Evolutionary conservation across 2,329 filamentous ascomycete species (phyloP).

Genomic region (Aureobasidium pullulans): DNA sequence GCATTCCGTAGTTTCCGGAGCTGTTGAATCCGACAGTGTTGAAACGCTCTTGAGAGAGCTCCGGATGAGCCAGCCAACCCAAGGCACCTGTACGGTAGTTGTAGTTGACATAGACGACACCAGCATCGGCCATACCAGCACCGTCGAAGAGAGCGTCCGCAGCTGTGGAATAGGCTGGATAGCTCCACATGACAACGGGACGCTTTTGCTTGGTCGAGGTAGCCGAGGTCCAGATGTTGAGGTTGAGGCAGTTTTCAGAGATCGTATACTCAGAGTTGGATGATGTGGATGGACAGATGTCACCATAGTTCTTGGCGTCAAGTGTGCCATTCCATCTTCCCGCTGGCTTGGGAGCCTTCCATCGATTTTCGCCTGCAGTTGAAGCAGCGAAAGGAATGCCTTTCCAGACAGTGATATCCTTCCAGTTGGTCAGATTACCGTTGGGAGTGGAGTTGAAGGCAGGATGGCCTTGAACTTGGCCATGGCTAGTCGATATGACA

Average conservation of each 20-base stretch:
- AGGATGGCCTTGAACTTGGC: neutral
- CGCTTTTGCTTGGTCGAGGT: neutral
- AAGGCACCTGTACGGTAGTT: constrained; percentile 21
- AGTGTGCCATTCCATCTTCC: neutral
- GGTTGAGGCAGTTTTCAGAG: constrained; percentile 39
- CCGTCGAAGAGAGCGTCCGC: neutral
- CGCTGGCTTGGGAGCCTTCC: neutral
- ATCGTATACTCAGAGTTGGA: neutral
- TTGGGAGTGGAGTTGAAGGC: neutral
- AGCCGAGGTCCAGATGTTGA: constrained; percentile 37
- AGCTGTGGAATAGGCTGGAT: neutral
- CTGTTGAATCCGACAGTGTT: constrained; percentile 17
- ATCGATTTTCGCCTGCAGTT: neutral
- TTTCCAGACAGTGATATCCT: neutral
- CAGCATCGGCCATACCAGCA: constrained; percentile 1
- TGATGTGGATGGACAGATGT: neutral
- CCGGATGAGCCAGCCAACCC: constrained; percentile 19
- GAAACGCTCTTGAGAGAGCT: constrained; percentile 19
- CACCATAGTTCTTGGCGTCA: neutral
- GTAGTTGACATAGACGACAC: constrained; percentile 17
- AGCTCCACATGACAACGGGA: neutral
- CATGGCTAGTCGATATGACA: neutral
- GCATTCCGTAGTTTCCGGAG: constrained; percentile 25
- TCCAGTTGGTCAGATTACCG: neutral
- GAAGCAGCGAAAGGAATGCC: neutral